Base-by-base conservation (phyloP, 257 asterid genomes). In the Apocynum venetum region DNA sequence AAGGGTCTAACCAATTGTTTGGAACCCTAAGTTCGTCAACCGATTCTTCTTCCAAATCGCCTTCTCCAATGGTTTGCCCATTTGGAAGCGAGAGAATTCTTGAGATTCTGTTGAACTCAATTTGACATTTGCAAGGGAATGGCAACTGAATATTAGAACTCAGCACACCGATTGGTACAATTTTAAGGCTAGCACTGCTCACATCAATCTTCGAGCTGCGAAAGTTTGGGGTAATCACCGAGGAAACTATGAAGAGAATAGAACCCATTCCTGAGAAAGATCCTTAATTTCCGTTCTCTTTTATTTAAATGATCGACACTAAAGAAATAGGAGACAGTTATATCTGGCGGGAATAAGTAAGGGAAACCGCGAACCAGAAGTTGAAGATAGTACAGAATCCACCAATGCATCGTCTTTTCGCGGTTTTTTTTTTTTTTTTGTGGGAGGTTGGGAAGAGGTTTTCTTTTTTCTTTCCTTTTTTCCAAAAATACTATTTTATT, bases 21-120 rank as follows among this genome's bases (percentile, higher is more conserved):
- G 98, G 98, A 74, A 93, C 95, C 79, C 84, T 88, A 72, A 93
- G 95, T 67, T 85, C 91, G 68, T 91, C 85, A 78, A 88, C 72
- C 11, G 83, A 72, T 77, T 76, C 82, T 67, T 78, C 81, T n/a
- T 79, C 80, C n/a, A 72, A 52, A 35, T 81, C 86, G 71, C 78
- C 89, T 13, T 77, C 80, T 66, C 78, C 88, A 59, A 74, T 55
- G 72, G 76, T 80, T 82, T 64, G 86, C 56, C 84, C 72, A 47
- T 38, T 76, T 49, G 85, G 80, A 80, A 75, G 79, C 15, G 77
- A 74, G n/a, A 52, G 3, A 38, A 64, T 51, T 43, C 67, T 40
- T 14, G 71, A 67, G 57, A 70, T 5, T 65, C 65, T 74, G 71
- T 85, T 69, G 60, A 75, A 31, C 64, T 72, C 64, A 57, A 47